Evolutionary conservation across 1,139 yeast species (phyloP), one percentile per base, ranked within the genome.

Genomic region (Geotrichum bryndzae): DNA sequence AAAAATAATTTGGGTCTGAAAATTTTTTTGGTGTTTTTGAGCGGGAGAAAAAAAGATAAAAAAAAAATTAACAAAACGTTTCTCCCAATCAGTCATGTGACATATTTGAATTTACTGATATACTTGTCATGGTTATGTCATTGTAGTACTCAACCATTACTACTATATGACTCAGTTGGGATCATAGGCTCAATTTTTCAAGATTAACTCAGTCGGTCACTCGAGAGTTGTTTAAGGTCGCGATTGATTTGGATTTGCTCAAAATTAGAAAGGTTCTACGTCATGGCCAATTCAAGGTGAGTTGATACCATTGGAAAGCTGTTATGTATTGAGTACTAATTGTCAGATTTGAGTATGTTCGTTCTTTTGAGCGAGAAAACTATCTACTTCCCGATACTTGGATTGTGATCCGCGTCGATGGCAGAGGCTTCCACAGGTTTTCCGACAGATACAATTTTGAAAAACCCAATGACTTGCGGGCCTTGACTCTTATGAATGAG

Each of bases 381-480:
- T 76, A 78, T 50, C 79, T 95, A 5, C 80, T 94, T 0, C 96
- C 94, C 0, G 87, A 90, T 61, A 85, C 96, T 0, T 88, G 86
- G 75, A 85, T 94, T 13, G 87, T 94, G 29, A 82, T 95, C 15
- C 79, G 99, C 57, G 85, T 94, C 0, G 99, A 94, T 71, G 99
- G 99, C 0, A 83, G 96, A 68, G 96, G 96, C 31, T 94, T 94
- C 73, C 99, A 94, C 75, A 86, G 70, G 61, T 88, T 94, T 68
- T 86, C 96, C 6, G 81, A 82, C 51, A 77, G 76, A 64, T 95
- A 94, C 72, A 74, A 82, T 1, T 94, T 95, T 72, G 82, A 74
- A 1, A 94, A 94, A 72, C 99, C 99, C 2, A 94, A 94, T 71
- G 99, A 94, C 74, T 66, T 75, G 38, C 73, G 83, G 46, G 98